Evolutionary conservation across 352 stramenopile species (phyloP), one percentile per base, ranked within the genome.

Genomic region (Phytophthora sojae): DNA sequence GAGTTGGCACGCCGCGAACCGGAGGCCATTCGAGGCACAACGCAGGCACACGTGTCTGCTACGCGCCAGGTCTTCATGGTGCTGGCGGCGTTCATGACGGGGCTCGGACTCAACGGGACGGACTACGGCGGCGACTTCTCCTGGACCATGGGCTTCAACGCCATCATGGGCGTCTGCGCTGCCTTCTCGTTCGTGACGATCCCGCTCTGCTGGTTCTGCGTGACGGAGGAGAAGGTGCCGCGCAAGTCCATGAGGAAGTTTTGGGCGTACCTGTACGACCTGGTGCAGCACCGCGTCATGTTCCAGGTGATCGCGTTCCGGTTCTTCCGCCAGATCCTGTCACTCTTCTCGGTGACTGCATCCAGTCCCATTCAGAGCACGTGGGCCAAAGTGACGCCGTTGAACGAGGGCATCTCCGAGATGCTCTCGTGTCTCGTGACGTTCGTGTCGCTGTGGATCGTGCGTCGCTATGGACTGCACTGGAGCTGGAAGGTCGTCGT

Each of bases 401-500:
- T 93, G 21, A 93, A 91, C 69, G 71, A 85, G 42, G 71, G 67
- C 11, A 77, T 92, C 49, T 75, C 80, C 4, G 68, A 71, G 29
- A 86, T 91, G 58, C 64, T 89, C 26, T 73, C 73, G 9, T 77
- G 63, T 2, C 3, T 88, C 4, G 58, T 91, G 19, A 81, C 77
- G 2, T 69, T 85, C 21, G n/a, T 79, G 2, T 75, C 71, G 29
- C 73, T 85, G 9, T 86, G 52, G 53, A 60, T 80, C n/a, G 67
- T 90, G 2, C 77, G 79, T 54, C 70, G 66, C 17, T 88, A 72
- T 42, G 82, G 82, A 1, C 70, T 92, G 23, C 69, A 79, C 44
- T 92, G 84, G 84, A 89, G 73, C 68, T 92, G 81, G 81, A 81
- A 72, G 47, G 9, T 51, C 8, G 74, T 84, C 11, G 67, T 90